phyloP scores from a whole-genome alignment of 768 basidiomycete genomes.

The Lentinula guzmanii region DNA sequence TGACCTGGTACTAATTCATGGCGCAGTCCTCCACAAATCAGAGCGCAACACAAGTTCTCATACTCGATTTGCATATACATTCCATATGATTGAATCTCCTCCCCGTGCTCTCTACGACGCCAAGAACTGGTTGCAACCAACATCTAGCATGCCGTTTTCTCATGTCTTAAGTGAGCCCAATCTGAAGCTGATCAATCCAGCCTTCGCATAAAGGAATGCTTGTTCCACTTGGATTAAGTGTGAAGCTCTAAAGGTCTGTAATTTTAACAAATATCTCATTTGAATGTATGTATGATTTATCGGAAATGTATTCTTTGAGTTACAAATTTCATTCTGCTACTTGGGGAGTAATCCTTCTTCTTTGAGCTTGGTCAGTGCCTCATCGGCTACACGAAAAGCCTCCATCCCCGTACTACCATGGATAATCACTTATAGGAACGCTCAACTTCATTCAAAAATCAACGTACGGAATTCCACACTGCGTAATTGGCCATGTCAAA shows the following conservation, averaged over 20 bases:
- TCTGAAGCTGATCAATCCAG: slow-evolving; percentile 6
- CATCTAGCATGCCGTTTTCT: slow-evolving; percentile 75
- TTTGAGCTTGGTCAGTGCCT: slow-evolving; percentile 29
- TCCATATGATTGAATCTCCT: slow-evolving; percentile 86
- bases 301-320: neutral
- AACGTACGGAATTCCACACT: slow-evolving; percentile 27
- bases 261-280: no score
- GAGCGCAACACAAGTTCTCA: slow-evolving; percentile 76
- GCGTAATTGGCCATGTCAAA: neutral
- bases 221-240: neutral
- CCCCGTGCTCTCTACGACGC: slow-evolving; percentile 72
- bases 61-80: slow-evolving; percentile 92
- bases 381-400: slow-evolving; percentile 35
- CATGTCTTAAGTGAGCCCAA: slow-evolving; percentile 33
- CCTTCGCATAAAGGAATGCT: neutral
- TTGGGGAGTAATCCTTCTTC: slow-evolving; percentile 25
- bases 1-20: slow-evolving; percentile 91
- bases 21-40: slow-evolving; percentile 87
- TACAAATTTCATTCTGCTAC: neutral
- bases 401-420: slow-evolving; percentile 27
- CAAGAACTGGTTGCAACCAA: slow-evolving; percentile 96
- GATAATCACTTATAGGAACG: neutral
- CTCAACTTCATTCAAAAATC: neutral
- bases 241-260: neutral
- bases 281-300: neutral